Evolutionary conservation across 495 filamentous ascomycete species (phyloP).

Genomic region (Rostrohypoxylon terebratum): DNA sequence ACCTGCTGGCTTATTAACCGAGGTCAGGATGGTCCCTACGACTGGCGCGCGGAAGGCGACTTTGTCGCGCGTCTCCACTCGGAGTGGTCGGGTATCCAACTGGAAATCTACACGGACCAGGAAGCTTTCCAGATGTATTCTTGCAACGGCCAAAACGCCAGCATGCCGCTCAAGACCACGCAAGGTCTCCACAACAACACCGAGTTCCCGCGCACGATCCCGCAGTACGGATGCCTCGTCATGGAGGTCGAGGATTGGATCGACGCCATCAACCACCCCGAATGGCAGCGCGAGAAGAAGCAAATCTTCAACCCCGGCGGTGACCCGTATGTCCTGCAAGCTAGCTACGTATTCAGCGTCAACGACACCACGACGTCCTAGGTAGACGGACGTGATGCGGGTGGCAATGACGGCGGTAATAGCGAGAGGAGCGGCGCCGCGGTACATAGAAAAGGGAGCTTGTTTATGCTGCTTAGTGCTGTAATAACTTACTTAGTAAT

Average conservation of each 20-base stretch:
- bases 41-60: slow-evolving; percentile 65
- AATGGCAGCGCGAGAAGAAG: slow-evolving; percentile 73
- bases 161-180: slow-evolving; percentile 69
- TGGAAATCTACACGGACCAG: slow-evolving; percentile 81
- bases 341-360: slow-evolving; percentile 71
- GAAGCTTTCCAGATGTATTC: slow-evolving; percentile 82
- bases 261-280: slow-evolving; percentile 81
- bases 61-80: slow-evolving; percentile 72
- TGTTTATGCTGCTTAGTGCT: slow-evolving; percentile 24
- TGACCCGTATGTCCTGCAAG: slow-evolving; percentile 71
- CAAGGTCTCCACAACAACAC: slow-evolving; percentile 64
- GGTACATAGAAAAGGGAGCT: slow-evolving; percentile 12
- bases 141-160: slow-evolving; percentile 79
- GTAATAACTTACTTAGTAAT: neutral
- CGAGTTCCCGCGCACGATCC: slow-evolving; percentile 60
- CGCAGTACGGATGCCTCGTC: slow-evolving; percentile 79
- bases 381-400: slow-evolving; percentile 15
- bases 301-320: slow-evolving; percentile 74
- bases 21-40: slow-evolving; percentile 63
- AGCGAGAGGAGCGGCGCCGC: neutral
- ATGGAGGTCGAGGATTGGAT: slow-evolving; percentile 80
- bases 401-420: slow-evolving; percentile 4
- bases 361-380: slow-evolving; percentile 51
- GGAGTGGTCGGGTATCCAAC: slow-evolving; percentile 75
- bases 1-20: slow-evolving; percentile 64